A percentile compares a stretch with the other conserved stretches of the same genome.
Evolutionary conservation across 305 asterid species (phyloP).

Genomic region (Fraxinus albicans): DNA sequence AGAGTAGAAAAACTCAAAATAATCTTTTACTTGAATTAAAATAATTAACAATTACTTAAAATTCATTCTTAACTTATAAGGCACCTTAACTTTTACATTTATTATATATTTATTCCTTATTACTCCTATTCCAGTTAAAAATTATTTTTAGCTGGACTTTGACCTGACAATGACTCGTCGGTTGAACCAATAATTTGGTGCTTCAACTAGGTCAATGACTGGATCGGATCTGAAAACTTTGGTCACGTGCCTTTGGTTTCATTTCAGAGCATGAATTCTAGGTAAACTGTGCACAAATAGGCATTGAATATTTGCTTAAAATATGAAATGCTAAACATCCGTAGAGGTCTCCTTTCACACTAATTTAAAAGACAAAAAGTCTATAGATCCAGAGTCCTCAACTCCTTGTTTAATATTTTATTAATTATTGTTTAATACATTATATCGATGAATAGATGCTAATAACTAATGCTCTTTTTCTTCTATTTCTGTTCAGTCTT

Average conservation of each 20-base stretch:
- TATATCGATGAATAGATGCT: conserved; percentile 13
- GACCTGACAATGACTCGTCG: neutral
- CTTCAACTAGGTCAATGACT: neutral
- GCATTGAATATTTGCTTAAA: neutral
- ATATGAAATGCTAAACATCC: neutral
- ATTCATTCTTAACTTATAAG: neutral
- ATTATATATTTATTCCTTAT: neutral
- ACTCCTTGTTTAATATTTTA: neutral
- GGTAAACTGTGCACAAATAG: neutral
- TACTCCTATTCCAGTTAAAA: neutral
- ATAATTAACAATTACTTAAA: too few relatives aligned
- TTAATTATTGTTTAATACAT: neutral
- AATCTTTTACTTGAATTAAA: neutral
- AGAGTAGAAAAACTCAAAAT: neutral
- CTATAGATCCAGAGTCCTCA: neutral
- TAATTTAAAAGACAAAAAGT: neutral
- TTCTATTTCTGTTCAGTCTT: conserved; percentile 57
- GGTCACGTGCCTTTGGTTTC: conserved; percentile 6
- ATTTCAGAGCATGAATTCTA: conserved; percentile 2
- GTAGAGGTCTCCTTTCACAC: neutral
- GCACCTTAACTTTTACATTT: neutral
- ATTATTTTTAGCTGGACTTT: neutral
- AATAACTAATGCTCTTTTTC: neutral
- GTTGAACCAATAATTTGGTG: neutral
- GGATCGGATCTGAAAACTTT: neutral